Percentiles rank a stretch among this genome's conserved stretches.
Evolutionary conservation across 148 eudicot genomes (phyloP).

Genomic region (Dysphania ambrosioides): DNA sequence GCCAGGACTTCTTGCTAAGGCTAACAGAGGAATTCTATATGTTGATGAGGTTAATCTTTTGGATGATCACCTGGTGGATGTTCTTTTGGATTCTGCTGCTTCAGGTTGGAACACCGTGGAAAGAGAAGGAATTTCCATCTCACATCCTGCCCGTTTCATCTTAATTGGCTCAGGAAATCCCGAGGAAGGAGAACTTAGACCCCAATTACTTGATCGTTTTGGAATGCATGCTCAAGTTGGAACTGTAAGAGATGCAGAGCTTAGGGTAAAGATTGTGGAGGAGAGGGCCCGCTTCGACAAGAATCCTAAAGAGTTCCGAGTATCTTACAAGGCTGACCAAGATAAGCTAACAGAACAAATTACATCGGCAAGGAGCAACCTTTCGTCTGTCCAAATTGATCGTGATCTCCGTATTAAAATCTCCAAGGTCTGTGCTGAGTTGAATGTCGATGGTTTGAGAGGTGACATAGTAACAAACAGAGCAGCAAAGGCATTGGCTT

Average conservation of each 20-base stretch:
- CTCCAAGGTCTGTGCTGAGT: conserved; percentile 85
- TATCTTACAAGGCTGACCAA: conserved; percentile 62
- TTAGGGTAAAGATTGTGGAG: conserved; percentile 92
- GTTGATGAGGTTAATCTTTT: conserved; percentile 90
- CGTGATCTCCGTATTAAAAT: conserved; percentile 83
- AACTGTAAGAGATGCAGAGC: conserved; percentile 87
- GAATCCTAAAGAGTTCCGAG: conserved; percentile 78
- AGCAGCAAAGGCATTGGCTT: conserved; percentile 93
- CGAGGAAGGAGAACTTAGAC: conserved; percentile 88
- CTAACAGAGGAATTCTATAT: conserved; percentile 80
- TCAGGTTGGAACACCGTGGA: conserved; percentile 97
- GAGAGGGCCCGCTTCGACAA: conserved; percentile 77
- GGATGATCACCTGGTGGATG: conserved; percentile 89
- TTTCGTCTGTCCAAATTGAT: conserved; percentile 67
- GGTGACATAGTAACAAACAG: conserved; percentile 94
- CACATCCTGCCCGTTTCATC: conserved; percentile 91
- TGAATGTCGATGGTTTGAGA: conserved; percentile 90
- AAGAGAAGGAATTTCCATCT: conserved; percentile 91
- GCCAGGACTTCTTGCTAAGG: conserved; percentile 97
- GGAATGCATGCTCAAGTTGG: conserved; percentile 99
- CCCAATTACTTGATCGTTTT: conserved; percentile 84
- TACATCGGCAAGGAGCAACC: conserved; percentile 49
- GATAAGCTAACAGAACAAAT: conserved; percentile 76
- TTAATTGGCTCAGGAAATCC: conserved; percentile 88
- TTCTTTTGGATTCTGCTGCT: conserved; percentile 92